Evolutionary conservation across 148 eudicot genomes (phyloP), one percentile per base, ranked within the genome.

Genomic region (Rhododendron molle): DNA sequence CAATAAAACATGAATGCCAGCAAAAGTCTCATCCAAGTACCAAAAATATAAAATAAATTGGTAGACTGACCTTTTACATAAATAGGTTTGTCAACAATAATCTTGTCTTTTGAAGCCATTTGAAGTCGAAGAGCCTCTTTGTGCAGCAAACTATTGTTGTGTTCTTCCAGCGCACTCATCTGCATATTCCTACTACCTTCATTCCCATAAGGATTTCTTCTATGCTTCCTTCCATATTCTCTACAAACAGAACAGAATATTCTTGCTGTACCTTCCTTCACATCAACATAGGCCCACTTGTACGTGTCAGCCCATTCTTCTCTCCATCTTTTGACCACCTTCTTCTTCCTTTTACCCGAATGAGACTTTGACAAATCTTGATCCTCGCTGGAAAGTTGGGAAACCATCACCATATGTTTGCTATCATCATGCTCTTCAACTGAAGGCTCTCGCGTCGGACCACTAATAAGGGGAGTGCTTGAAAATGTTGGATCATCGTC

Each of bases 141-240:
- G 85, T 97, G 99, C 72, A 97, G 91, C 88, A 97, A 91, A 89
- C 99, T 97, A 85, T 97, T 97, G 85, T 97, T 97, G 78, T 97
- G 99, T 88, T 97, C 99, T 90, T 97, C 98, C 60, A 97, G 81
- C 11, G 99, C 99, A 89, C 98, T 97, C 99, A 97, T 97, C 89
- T 97, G 99, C 98, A 97, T 97, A 89, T 97, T 97, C 87, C 96
- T 89, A 93, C 99, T 97, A 23, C 99, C 99, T 93, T 97, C 99
- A 91, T 97, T 97, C 46, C 99, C 99, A 88, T 97, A 97, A 5
- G 99, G 98, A 76, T 97, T 97, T 84, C 99, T 88, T 85, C 99
- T 93, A 81, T 97, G 99, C 87, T 95, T 97, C 88, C 99, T 91
- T 52, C 98, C 99, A 89, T 95, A 97, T 89, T 97, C 99, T 82